Percentiles rank a stretch among this genome's conserved stretches.
phyloP scores from a whole-genome alignment of 208 protist species.

The Trypanosoma scelopori region DNA sequence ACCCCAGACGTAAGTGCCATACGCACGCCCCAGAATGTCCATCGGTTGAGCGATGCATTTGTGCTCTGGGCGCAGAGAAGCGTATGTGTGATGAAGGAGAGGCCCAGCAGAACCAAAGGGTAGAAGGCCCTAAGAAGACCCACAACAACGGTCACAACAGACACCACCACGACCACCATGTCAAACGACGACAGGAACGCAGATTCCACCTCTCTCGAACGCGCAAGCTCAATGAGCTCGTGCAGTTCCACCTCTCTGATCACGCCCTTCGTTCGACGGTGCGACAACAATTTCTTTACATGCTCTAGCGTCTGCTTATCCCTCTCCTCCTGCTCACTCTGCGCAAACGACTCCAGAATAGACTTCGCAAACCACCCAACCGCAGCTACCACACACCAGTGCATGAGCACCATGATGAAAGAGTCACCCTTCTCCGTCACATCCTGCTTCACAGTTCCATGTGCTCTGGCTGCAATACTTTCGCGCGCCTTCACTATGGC shows the following conservation, averaged over 20 bases:
- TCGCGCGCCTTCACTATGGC: conserved; percentile 60
- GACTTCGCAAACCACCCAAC: conserved; percentile 85
- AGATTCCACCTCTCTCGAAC: neutral
- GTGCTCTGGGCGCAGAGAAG: conserved; percentile 35
- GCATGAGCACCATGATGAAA: conserved; percentile 44
- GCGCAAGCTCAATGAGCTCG: conserved; percentile 23
- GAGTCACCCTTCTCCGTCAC: conserved; percentile 31
- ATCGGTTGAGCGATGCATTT: conserved; percentile 35
- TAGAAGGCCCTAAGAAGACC: conserved; percentile 34
- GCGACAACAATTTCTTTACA: conserved; percentile 19
- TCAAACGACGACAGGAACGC: neutral
- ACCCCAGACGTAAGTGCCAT: conserved; percentile 31
- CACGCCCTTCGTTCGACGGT: conserved; percentile 4
- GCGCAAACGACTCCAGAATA: conserved; percentile 84
- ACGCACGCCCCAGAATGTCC: conserved; percentile 35
- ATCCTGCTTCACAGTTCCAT: conserved; percentile 11
- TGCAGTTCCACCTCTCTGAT: conserved; percentile 18
- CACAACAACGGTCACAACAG: conserved; percentile 11
- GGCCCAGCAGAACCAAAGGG: conserved; percentile 29
- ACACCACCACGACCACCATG: conserved; percentile 1
- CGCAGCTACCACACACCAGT: conserved; percentile 59
- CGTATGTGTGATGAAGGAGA: conserved; percentile 48
- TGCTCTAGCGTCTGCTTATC: conserved; percentile 37
- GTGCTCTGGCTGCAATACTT: conserved; percentile 65
- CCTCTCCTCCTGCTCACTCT: conserved; percentile 52